phyloP scores from a whole-genome alignment of 371 early-diverging fungal genomes.

The Circinella minor region DNA sequence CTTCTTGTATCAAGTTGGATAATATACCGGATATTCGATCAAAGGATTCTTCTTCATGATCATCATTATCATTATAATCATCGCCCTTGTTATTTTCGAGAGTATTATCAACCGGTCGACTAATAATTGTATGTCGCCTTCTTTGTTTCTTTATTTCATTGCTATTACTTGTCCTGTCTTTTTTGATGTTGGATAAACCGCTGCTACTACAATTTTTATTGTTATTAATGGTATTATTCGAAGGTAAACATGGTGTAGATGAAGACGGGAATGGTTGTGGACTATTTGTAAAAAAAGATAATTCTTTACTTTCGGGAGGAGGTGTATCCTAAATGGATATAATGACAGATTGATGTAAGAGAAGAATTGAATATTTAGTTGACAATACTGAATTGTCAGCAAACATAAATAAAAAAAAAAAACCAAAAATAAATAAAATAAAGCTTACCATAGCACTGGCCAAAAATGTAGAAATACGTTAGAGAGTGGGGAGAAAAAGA shows the following conservation, averaged over 20 bases:
- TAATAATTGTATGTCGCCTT: background rate
- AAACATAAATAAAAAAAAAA: background rate
- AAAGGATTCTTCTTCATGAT: conserved; percentile 29
- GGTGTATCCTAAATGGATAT: conserved; percentile 11
- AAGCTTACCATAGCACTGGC: background rate
- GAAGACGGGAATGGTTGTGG: conserved; percentile 33
- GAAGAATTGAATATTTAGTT: background rate
- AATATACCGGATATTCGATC: conserved; percentile 51
- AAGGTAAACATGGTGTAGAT: conserved; percentile 23
- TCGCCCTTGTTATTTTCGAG: conserved; percentile 22
- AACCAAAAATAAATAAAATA: background rate
- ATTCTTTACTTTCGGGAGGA: conserved; percentile 14
- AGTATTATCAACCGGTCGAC: conserved; percentile 12
- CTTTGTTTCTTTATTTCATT: conserved; percentile 32
- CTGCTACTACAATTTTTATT: background rate
- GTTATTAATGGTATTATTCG: conserved; percentile 2
- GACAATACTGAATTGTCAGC: too few relatives aligned
- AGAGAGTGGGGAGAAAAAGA: too few relatives aligned
- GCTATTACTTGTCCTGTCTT: conserved; percentile 35
- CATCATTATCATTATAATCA: background rate
- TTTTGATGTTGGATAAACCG: conserved; percentile 27
- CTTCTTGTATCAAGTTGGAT: conserved; percentile 49
- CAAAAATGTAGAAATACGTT: background rate
- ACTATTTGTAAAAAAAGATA: background rate
- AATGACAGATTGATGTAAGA: background rate